Base-by-base conservation (phyloP, 345 rosid species). In the Draba incana region DNA sequence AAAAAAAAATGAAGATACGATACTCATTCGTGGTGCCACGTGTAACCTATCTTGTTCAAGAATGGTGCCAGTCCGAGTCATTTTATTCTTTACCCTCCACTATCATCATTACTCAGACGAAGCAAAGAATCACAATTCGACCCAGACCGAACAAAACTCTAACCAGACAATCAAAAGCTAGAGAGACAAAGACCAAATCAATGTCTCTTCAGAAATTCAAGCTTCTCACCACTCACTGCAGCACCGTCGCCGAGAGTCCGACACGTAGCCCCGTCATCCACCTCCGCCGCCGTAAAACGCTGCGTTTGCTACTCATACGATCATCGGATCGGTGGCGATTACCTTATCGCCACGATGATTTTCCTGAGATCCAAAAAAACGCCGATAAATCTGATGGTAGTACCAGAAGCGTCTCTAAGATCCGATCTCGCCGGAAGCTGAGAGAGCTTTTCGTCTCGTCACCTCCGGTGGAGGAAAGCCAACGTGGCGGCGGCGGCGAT, bases 251-350 rank as follows among this genome's bases (percentile, higher is more conserved):
- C 0, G 86, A 85, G 12, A 88, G 96, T 67, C 97, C 98, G 0
- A 84, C 92, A 7, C 49, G 88, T 5, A 90, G 97, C 69, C 97
- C 98, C 1, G 93, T 86, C 4, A 60, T 90, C 75, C 97, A 84
- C 68, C 82, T 88, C 78, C 97, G 91, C 81, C 96, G 96, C 66
- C 87, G 97, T 23, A 87, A 79, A 76, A 93, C 98, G 20, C 89
- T 93, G 54, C 96, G 94, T 54, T 88, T 88, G 83, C 74, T 93
- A 27, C 88, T 93, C 66, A 78, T 66, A 39, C 81, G 86, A 39
- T 81, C 89, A 50, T 64, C 84, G 16, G 85, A 79, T 57, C 83
- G 79, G 15, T 85, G 81, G 33, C 79, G 84, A 1, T 66, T 60
- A 12, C 67, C 59, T 24, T 69, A 53, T 23, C 71, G 67, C 10